These are phyloP conservation scores for Brachypodium distachyon DNA, from an alignment of 202 grass and related monocot species.

Conservation along the genomic window DNA sequence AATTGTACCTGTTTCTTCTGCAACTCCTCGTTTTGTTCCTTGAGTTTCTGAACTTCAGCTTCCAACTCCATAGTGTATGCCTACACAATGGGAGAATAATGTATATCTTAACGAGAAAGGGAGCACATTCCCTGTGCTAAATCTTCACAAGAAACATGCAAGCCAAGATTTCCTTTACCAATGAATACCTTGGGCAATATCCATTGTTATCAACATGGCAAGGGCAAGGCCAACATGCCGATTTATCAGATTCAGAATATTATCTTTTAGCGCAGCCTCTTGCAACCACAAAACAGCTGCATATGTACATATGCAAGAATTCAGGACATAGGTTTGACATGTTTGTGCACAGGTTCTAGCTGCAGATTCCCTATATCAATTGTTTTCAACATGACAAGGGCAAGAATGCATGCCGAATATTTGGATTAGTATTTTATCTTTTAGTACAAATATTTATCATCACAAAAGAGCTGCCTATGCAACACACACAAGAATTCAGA, in stretches of 20 bases:
- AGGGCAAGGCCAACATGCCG: neutral
- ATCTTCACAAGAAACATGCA: neutral
- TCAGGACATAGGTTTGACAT: constrained; percentile 21
- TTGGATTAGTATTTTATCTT: neutral
- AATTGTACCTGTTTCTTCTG: constrained; percentile 54
- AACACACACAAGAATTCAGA: constrained; percentile 3
- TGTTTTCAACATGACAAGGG: neutral
- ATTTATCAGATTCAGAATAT: neutral
- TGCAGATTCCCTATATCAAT: constrained; percentile 41
- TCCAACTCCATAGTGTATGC: constrained; percentile 76
- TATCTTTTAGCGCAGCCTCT: neutral
- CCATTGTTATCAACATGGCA: neutral
- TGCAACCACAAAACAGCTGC: neutral
- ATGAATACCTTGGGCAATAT: neutral
- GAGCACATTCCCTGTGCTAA: neutral
- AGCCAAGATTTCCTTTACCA: neutral
- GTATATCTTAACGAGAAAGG: neutral
- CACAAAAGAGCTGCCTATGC: neutral
- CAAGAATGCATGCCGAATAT: neutral
- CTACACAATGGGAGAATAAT: constrained; percentile 1
- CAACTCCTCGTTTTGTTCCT: constrained; percentile 45
- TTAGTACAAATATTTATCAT: neutral
- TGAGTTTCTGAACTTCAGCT: constrained; percentile 62
- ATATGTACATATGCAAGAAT: constrained; percentile 2
- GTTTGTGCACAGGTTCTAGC: constrained; percentile 50